phyloP scores from a whole-genome alignment of 2,329 filamentous ascomycete species.

The Lasiodiplodia sp. region DNA sequence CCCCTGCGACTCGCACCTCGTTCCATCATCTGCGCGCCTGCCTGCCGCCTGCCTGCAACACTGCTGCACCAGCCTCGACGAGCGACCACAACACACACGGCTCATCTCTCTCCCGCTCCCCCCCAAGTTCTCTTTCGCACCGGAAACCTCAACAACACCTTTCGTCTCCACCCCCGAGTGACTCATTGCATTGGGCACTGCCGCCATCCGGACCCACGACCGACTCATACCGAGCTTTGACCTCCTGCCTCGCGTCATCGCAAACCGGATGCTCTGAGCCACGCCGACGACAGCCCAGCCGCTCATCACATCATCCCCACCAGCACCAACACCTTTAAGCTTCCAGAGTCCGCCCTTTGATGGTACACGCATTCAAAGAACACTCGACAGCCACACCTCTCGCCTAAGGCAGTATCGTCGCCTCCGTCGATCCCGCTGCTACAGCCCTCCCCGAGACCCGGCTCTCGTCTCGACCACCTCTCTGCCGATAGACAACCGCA shows the following conservation, averaged over 20 bases:
- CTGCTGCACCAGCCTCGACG: slow-evolving; percentile 31
- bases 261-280: slow-evolving; percentile 38
- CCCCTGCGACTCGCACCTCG: slow-evolving; percentile 34
- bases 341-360: slow-evolving; percentile 29
- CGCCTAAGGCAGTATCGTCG: slow-evolving; percentile 26
- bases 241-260: slow-evolving; percentile 29
- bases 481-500: slow-evolving; percentile 13
- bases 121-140: slow-evolving; percentile 29
- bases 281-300: slow-evolving; percentile 44
- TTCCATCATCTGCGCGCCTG: slow-evolving; percentile 40
- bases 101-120: slow-evolving; percentile 35
- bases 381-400: slow-evolving; percentile 24
- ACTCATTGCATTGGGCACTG: slow-evolving; percentile 35
- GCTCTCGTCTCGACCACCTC: slow-evolving; percentile 21
- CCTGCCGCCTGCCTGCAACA: slow-evolving; percentile 36
- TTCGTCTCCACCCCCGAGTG: slow-evolving; percentile 37
- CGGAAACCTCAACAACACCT: slow-evolving; percentile 42
- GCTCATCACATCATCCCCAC: slow-evolving; percentile 34
- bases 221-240: slow-evolving; percentile 37
- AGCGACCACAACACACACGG: slow-evolving; percentile 34
- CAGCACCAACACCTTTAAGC: slow-evolving; percentile 36
- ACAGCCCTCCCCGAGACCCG: slow-evolving; percentile 13
- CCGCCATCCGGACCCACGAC: slow-evolving; percentile 31
- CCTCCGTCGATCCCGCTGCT: slow-evolving; percentile 26
- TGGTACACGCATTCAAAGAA: slow-evolving; percentile 25